Base-by-base conservation (phyloP, 2,329 filamentous ascomycete genomes). In the Aspergillus versicolor region DNA sequence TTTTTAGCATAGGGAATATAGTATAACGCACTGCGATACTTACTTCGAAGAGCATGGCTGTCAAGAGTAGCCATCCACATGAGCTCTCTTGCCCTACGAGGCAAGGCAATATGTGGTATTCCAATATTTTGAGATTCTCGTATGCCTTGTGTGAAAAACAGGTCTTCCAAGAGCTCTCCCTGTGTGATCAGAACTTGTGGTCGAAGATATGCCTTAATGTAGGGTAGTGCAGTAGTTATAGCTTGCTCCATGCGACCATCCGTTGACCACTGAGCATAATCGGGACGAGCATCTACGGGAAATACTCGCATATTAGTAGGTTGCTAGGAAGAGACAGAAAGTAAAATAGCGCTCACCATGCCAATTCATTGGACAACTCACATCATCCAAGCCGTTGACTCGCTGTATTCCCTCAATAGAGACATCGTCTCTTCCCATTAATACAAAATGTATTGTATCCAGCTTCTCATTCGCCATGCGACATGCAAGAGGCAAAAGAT, bases 41-140 rank as follows among this genome's bases (percentile, higher is more conserved):
- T 79, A 89, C 87, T 82, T 63, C 79, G 81, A 56, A 97, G 76
- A 30, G 91, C 87, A 17, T 80, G 77, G 58, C 88, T 84, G 68
- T 96, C 91, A 12, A 97, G 80, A 61, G 87, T 85, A 1, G 89
- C 85, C 41, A 96, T 79, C 91, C 92, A 97, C 61, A 84, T 82
- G 38, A 84, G 82, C 53, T 88, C 84, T 24, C 81, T 81, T 2
- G 83, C 80, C 53, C 83, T 79, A 38, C 79, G 77, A 0, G 92
- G 90, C 21, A 97, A 79, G 69, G 91, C 87, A 52, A 97, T 89
- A 15, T 95, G 73, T 1, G 91, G 78, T n/a, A 83, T 79, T 1
- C 75, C 75, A 9, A 84, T 75, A 6, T 74, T 74, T 2, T 75
- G 73, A 0, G 84, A 76, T 65, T 78, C 74, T 42, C 82, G 80